Base-by-base conservation (phyloP, 2,329 filamentous ascomycete genomes). In the Aspergillus sp. region DNA sequence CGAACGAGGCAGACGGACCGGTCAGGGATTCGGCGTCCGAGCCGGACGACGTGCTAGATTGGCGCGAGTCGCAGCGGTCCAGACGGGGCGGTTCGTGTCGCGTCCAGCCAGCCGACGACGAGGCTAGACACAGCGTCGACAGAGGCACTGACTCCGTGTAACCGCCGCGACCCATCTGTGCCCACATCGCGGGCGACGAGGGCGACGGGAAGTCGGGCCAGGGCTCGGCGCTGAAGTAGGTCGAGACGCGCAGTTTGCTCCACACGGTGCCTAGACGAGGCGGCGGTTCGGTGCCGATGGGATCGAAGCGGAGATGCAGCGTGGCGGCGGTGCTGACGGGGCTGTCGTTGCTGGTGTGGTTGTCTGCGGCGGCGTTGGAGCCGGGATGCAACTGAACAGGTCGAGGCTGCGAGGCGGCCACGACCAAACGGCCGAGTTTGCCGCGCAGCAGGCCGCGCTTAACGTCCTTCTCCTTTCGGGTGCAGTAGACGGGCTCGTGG, bases 301-400 rank as follows among this genome's bases (percentile, higher is more conserved):
- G 86, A 61, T 89, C 86, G 65, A 88, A 89, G 39, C 86, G 84
- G 12, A 88, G 73, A 56, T 83, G 76, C 1, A 88, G 73, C 1
- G 79, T 85, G 7, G 82, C 80, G 65, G 82, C 81, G 0, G 84
- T 87, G 22, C 81, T 82, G 49, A 84, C 78, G 2, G 78, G 76
- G 47, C 73, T 70, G 18, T 69, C 69, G 20, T 68, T 26, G 22
- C 14, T 58, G 45, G 75, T 66, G 36, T 75, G 72, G 51, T 71
- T 70, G 1, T 7, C 7, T 7, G 9, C 45, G 18, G 11, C 11
- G 45, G 36, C 11, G 6, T 47, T 14, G 5, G 45, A 14, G 20
- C 6, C 16, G 20, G 77, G 74, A 24, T 78, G 80, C 42, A 87
- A 74, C 29, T 78, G 77, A 29, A 89, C 75, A 2, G 83, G 78